Conservation (phyloP, 2,329 filamentous ascomycete species). For the Aspergillus sp. region DNA sequence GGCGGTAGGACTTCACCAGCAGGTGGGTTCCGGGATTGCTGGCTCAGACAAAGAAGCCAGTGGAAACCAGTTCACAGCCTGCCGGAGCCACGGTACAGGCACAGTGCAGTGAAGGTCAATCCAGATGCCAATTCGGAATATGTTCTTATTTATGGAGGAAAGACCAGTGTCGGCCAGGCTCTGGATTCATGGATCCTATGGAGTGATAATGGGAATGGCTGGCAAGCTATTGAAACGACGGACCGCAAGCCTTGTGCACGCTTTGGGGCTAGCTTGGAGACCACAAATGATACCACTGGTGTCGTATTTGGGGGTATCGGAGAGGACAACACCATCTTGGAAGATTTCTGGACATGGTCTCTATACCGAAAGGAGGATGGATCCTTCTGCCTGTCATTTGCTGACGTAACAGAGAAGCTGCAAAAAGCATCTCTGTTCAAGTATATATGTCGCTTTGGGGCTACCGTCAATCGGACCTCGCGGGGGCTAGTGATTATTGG, state of each 20-base stretch:
- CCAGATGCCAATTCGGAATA: conserved; percentile 29
- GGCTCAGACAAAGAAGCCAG: conserved; percentile 54
- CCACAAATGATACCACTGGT: conserved; percentile 43
- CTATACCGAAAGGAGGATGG: conserved; percentile 37
- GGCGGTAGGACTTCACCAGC: conserved; percentile 75
- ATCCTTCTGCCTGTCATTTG: conserved; percentile 16
- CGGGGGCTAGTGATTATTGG: conserved; percentile 45
- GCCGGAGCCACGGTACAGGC: conserved; percentile 66
- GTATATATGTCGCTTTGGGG: conserved; percentile 42
- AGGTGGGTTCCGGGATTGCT: conserved; percentile 62
- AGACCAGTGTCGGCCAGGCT: conserved; percentile 41
- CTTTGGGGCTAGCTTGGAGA: conserved; percentile 48
- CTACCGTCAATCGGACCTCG: conserved; percentile 40
- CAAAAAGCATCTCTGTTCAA: conserved; percentile 19
- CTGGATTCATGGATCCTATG: conserved; percentile 51
- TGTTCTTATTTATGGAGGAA: conserved; percentile 57
- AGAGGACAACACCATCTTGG: conserved; percentile 53
- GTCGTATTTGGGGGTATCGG: conserved; percentile 65
- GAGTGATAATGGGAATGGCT: conserved; percentile 40
- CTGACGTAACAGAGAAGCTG: conserved; percentile 18
- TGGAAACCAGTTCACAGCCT: conserved; percentile 62
- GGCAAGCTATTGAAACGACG: conserved; percentile 38
- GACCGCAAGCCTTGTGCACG: conserved; percentile 39
- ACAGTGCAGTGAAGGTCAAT: conserved; percentile 51
- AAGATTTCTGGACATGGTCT: conserved; percentile 59